phyloP scores from a whole-genome alignment of 2,329 filamentous ascomycete species.

The Paraphaeosphaeria sporulosa region DNA sequence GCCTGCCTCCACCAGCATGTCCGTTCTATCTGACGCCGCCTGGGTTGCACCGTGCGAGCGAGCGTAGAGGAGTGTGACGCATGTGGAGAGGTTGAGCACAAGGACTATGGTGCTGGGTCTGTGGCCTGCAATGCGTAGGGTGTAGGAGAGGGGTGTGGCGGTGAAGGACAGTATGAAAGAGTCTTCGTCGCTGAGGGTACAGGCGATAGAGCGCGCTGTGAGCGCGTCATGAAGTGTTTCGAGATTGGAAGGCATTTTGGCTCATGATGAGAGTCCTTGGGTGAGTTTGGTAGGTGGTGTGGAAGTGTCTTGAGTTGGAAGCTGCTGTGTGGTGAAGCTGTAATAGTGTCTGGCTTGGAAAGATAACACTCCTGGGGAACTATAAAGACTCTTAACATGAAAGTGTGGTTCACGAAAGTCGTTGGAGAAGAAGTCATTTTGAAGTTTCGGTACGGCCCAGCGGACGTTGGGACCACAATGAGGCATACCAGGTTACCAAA shows the following conservation, averaged over 20 bases:
- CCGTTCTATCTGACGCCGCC: not conserved
- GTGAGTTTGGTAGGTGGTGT: not conserved
- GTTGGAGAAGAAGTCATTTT: not conserved
- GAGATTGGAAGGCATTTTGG: not conserved
- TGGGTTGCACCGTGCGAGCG: not conserved
- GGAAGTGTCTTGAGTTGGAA: not conserved
- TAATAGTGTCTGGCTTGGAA: not conserved
- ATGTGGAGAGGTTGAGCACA: not conserved
- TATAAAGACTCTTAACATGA: not conserved
- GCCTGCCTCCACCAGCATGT: not conserved
- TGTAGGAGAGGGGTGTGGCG: not conserved
- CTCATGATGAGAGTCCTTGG: not conserved
- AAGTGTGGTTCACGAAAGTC: not conserved
- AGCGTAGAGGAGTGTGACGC: not conserved
- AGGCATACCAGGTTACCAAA: not conserved
- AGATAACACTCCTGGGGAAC: not conserved
- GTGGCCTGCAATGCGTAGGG: not conserved
- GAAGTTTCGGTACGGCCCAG: not conserved
- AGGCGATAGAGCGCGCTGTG: not conserved
- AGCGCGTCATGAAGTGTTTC: not conserved
- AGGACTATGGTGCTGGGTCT: not conserved
- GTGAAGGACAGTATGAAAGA: constrained; percentile 1
- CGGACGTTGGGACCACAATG: not conserved
- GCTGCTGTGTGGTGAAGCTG: not conserved
- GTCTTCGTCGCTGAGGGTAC: not conserved